Evolutionary conservation across 257 asterid genomes (phyloP), one percentile per base, ranked within the genome.

Genomic region (Nicotiana tabacum): DNA sequence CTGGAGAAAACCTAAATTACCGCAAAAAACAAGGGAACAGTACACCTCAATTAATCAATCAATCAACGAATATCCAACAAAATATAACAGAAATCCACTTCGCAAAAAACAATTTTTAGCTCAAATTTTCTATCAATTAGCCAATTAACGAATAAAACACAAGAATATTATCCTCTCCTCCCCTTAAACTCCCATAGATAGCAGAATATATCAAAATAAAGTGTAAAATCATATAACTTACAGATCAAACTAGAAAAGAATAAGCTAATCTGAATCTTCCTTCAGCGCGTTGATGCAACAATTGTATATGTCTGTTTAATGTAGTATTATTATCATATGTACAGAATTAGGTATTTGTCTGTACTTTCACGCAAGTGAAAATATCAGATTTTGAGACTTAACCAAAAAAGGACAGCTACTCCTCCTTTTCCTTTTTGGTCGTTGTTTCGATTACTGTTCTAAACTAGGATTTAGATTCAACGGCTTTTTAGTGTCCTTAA

Each of bases 21-120:
- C 33, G 18, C 77, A n/a, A 43, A 39, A 72, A 6, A 18, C 39
- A 46, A 46, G 27, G 3, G 27, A 12, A 48, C 64, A 58, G 65
- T 3, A 17, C 65, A 7, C 27, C 10, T 58, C 11, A 58, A n/a
- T 16, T 18, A 56, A 24, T 43, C 58, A 43, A 24, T n/a, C 33
- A 24, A 62, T 62, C 15, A 24, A 43, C 21, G n/a, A 70, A 21
- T 7, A 13, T 5, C 32, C 57, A 69, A 30, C n/a, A 17, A 80
- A 76, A 81, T 72, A 68, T 66, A 77, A 81, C 77, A 32, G 30
- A 67, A 87, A 68, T 88, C 85, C 91, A 86, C n/a, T 12, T 81
- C 77, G 61, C 85, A 86, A 87, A 89, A 74, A 68, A 13, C 85
- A 80, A 83, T 81, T 82, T 89, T 87, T 39, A 86, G 83, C 87